phyloP scores from a whole-genome alignment of 1,139 yeast species.

The Yamadazyma triangularis region DNA sequence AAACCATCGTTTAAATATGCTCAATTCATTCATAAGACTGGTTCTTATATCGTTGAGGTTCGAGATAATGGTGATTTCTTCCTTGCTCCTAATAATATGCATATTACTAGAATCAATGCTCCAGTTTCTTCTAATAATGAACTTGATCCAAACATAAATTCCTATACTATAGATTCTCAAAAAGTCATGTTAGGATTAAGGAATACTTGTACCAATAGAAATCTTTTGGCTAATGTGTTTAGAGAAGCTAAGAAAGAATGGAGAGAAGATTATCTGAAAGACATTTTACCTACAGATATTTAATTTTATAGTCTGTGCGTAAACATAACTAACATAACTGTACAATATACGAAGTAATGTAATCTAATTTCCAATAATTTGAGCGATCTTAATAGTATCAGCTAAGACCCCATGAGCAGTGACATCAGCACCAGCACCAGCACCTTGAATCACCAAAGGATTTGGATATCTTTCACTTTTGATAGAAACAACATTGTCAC shows the following conservation, averaged over 20 bases:
- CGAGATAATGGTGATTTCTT: conserved; percentile 77
- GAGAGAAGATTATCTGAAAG: conserved; percentile 27
- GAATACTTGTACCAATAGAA: conserved; percentile 53
- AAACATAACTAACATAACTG: too few relatives aligned
- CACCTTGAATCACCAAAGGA: conserved; percentile 95
- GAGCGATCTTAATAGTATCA: conserved; percentile 86
- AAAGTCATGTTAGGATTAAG: conserved; percentile 67
- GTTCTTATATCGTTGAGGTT: conserved; percentile 85
- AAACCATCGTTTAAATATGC: conserved; percentile 75
- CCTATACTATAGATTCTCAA: conserved; percentile 56
- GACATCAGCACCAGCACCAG: conserved; percentile 98
- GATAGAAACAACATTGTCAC: conserved; percentile 92
- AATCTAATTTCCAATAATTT: conserved; percentile 55
- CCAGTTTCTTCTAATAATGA: conserved; percentile 7
- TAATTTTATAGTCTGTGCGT: too few relatives aligned
- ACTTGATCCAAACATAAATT: conserved; percentile 19
- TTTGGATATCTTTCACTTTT: conserved; percentile 86
- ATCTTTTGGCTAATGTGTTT: conserved; percentile 47
- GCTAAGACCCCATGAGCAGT: conserved; percentile 98
- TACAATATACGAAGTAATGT: too few relatives aligned
- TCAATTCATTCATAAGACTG: conserved; percentile 87
- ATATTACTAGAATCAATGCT: conserved; percentile 58
- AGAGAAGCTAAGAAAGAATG: conserved; percentile 53
- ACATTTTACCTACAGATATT: conserved; percentile 14
- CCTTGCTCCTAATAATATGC: conserved; percentile 76